Base-by-base conservation (phyloP, 768 basidiomycete species). In the Roridomyces roridus region DNA sequence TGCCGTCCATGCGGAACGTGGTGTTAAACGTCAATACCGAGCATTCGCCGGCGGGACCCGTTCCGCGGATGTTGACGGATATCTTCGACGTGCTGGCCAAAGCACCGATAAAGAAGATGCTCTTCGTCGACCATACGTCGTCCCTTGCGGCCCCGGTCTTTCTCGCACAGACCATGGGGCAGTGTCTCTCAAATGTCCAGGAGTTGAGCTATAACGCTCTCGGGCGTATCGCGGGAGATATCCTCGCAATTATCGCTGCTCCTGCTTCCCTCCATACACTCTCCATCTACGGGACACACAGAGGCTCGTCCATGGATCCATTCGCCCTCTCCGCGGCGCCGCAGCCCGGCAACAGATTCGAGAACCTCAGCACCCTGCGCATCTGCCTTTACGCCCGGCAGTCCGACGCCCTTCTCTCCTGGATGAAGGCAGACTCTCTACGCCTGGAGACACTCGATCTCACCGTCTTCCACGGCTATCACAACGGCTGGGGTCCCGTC, bases 401-500 rank as follows among this genome's bases (percentile, higher is more conserved):
- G 29, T 10, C 34, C 5, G 51, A 50, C 6, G 48, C 49, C 18
- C 41, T 53, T 15, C 6, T 58, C 5, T 21, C 14, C 15, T 58
- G 51, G 51, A 18, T 58, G 18, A 31, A 26, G 34, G 52, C 3
- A 10, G 31, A 34, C 10, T 23, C 20, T 0, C 24, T 36, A 2
- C 51, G 21, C 1, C 25, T 58, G 12, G 46, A 58, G 21, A 48
- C 39, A 4, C 21, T 58, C 7, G 51, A 58, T 25, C 15, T 58
- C 11, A 44, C 35, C 35, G 12, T 51, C 18, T 58, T 48, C 6
- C 57, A 58, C 41, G 21, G 14, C 28, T 58, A 48, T 15, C 57
- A 52, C 15, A 53, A 58, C 21, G 57, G 57, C 2, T 58, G 57
- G 57, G 57, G 57, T 3, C 57, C 57, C 0, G 46, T 58, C 14